phyloP scores from a whole-genome alignment of 108 stramenopile genomes.

The Skeletonema potamos region DNA sequence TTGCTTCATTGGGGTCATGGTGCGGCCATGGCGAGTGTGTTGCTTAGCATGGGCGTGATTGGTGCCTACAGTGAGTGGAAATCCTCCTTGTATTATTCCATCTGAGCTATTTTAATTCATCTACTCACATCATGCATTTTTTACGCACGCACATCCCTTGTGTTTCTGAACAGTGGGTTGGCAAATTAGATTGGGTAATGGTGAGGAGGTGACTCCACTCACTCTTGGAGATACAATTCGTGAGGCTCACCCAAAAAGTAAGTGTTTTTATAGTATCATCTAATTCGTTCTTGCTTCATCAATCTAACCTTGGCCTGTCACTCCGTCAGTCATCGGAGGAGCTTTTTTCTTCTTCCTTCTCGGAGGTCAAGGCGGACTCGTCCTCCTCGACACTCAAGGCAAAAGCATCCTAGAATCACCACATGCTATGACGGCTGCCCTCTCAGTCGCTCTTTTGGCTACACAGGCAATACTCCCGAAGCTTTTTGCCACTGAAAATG shows the following conservation, averaged over 20 bases:
- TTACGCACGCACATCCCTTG: conserved; percentile 34
- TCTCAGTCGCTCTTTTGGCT: conserved; percentile 22
- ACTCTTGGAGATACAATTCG: conserved; percentile 59
- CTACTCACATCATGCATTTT: conserved; percentile 17
- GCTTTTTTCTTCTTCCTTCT: conserved; percentile 58
- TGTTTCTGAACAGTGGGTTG: conserved; percentile 42
- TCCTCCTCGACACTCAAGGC: conserved; percentile 45
- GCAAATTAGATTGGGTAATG: conserved; percentile 54
- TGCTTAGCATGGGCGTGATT: conserved; percentile 47
- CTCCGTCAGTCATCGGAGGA: conserved; percentile 9
- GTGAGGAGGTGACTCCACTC: conserved; percentile 40
- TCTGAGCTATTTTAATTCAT: too few species aligned
- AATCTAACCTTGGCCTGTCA: not conserved
- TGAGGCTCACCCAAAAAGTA: conserved; percentile 53
- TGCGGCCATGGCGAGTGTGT: conserved; percentile 45
- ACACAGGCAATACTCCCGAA: conserved; percentile 47
- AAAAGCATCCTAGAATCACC: conserved; percentile 40
- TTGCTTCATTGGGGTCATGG: conserved; percentile 53
- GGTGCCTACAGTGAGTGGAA: conserved; percentile 27
- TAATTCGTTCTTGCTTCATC: conserved; percentile 10
- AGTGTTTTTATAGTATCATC: conserved; percentile 1
- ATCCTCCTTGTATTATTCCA: not conserved
- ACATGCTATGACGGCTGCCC: conserved; percentile 48
- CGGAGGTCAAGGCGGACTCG: conserved; percentile 59
- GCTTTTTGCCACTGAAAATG: conserved; percentile 27